Evolutionary conservation across 306 rosid species (phyloP), one percentile per base, ranked within the genome.

Genomic region (Prunus persica): DNA sequence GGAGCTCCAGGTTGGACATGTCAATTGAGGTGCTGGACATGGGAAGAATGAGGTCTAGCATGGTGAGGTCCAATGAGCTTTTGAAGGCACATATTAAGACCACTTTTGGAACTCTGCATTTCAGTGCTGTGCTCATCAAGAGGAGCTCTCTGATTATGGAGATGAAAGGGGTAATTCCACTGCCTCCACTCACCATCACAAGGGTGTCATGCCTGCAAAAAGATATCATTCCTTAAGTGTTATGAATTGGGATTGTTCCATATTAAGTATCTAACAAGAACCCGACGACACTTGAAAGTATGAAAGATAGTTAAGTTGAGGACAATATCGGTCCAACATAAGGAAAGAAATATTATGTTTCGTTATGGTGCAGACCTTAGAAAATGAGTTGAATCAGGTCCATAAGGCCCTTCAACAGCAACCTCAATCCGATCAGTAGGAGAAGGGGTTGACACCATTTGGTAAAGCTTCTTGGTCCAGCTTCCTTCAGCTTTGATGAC

Each of bases 401-500:
- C 93, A 78, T 90, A 92, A 4, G 97, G 97, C 24, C 97, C 96
- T 87, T 90, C 97, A 47, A 90, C 83, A 2, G 92, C 80, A 41
- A 80, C 87, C 66, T 67, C 78, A 19, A 87, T 84, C 28, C 82
- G 90, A 72, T 69, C 86, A 3, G 75, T 58, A 7, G 87, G 7
- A 38, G 90, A 71, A 70, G 92, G 79, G 3, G 91, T 79, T 25
- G 94, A 91, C 30, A 94, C 84, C 72, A 78, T 11, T 38, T 84
- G 80, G 79, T 90, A 84, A 16, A 94, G 93, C 80, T 87, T 91
- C 32, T 71, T 52, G 13, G 89, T 67, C 97, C 98, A 94, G 54
- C 65, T 71, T 82, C 98, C 98, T 76, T 85, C 89, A 55, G 88
- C 30, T 85, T 91, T 94, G 8, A 94, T 78, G 61, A 89, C 84